A percentile compares a stretch with the other conserved stretches of the same genome.
phyloP scores from a whole-genome alignment of 2,329 filamentous ascomycete genomes.

The Phoma sp. region DNA sequence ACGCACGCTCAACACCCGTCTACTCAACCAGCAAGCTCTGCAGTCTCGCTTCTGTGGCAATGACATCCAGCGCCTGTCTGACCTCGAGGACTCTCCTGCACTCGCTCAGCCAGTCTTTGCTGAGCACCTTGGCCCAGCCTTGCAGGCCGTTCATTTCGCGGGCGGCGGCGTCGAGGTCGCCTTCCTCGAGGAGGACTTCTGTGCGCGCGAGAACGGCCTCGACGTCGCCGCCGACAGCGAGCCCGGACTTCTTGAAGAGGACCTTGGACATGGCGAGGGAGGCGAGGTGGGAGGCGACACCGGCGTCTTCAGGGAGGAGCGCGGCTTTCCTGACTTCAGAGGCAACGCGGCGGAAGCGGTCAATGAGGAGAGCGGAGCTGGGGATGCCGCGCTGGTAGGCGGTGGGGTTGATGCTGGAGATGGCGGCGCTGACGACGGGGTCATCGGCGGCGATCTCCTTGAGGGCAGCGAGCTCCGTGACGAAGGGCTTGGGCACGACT shows the following conservation, averaged over 20 bases:
- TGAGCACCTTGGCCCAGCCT: conserved; percentile 95
- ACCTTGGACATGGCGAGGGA: conserved; percentile 90
- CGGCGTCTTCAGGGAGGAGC: conserved; percentile 89
- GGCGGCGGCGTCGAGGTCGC: conserved; percentile 87
- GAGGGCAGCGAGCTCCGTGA: conserved; percentile 89
- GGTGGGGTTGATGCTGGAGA: conserved; percentile 92
- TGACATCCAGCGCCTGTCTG: conserved; percentile 93
- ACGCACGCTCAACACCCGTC: background rate
- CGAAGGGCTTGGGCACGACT: conserved; percentile 80
- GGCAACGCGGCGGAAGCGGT: conserved; percentile 93
- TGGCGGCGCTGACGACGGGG: conserved; percentile 87
- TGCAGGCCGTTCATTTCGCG: conserved; percentile 92
- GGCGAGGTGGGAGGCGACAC: conserved; percentile 91
- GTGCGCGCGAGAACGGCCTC: conserved; percentile 92
- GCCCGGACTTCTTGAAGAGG: conserved; percentile 85
- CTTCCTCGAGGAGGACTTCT: conserved; percentile 90
- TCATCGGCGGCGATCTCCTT: conserved; percentile 90
- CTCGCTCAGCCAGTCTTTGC: conserved; percentile 91
- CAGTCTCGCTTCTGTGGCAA: conserved; percentile 86
- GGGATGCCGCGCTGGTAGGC: conserved; percentile 94
- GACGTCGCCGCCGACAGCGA: conserved; percentile 85
- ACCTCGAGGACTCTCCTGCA: conserved; percentile 93
- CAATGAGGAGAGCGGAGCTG: conserved; percentile 83
- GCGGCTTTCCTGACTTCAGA: conserved; percentile 92
- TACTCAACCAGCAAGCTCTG: conserved; percentile 86